Percentiles rank a stretch among this genome's conserved stretches.
phyloP scores from a whole-genome alignment of 2,329 filamentous ascomycete genomes.

The Tothia fuscella region DNA sequence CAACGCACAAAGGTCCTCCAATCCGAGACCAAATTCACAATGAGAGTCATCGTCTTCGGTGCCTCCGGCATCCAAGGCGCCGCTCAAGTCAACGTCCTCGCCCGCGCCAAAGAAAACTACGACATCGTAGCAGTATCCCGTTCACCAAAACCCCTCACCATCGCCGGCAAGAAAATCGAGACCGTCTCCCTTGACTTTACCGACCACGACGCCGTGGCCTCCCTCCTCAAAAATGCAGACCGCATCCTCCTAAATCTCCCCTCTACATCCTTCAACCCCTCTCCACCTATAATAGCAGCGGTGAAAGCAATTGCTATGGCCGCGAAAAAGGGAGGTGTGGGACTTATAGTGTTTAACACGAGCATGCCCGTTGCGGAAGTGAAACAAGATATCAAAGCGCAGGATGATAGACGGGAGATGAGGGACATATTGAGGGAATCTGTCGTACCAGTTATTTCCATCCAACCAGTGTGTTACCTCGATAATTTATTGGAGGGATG shows the following conservation, averaged over 20 bases:
- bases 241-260: conserved; percentile 20
- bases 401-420: conserved; percentile 22
- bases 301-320: conserved; percentile 15
- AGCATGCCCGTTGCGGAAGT: conserved; percentile 19
- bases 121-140: conserved; percentile 19
- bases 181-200: conserved; percentile 17
- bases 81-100: conserved; percentile 19
- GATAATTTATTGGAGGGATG: conserved; percentile 30
- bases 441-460: conserved; percentile 23
- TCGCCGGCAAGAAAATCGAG: conserved; percentile 15
- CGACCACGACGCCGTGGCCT: conserved; percentile 13
- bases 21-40: too few relatives aligned
- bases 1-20: too few relatives aligned
- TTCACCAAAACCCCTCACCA: conserved; percentile 14
- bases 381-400: conserved; percentile 19
- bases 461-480: conserved; percentile 28
- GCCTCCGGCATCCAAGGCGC: conserved; percentile 21
- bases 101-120: conserved; percentile 17
- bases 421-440: conserved; percentile 19
- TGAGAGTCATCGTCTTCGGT: conserved; percentile 21
- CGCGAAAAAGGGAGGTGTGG: conserved; percentile 14
- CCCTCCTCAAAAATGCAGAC: conserved; percentile 15
- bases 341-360: conserved; percentile 20
- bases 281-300: conserved; percentile 17
- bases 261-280: conserved; percentile 20